Evolutionary conservation across 2,329 filamentous ascomycete genomes (phyloP), one percentile per base, ranked within the genome.

Genomic region (Xylariales sp.): DNA sequence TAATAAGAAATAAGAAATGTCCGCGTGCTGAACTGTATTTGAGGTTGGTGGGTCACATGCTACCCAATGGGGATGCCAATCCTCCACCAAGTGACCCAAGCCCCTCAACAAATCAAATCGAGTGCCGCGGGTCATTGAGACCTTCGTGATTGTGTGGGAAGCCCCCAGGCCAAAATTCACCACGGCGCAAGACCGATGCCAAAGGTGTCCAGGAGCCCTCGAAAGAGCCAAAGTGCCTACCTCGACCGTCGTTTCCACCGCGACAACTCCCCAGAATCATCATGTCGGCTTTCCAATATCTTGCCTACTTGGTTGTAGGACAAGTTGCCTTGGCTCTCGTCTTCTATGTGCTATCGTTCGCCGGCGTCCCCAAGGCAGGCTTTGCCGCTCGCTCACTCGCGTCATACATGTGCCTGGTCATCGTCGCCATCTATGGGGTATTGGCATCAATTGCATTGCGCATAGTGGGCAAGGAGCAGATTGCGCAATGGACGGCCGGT

Each of bases 401-500:
- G 51, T 71, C 75, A 35, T 88, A 86, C 61, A 67, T 84, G 47
- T 71, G 74, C 27, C 65, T 88, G 37, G 55, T 83, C 41, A 50
- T 74, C 41, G 73, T 59, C 61, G 78, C 90, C 20, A 62, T 72
- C 53, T 94, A 88, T 64, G 93, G 90, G 46, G 86, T 88, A 44
- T 46, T 87, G 34, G 82, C 82, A 20, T 88, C 86, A 32, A 75
- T 90, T 46, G 55, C 78, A 45, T 74, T 97, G 48, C 82, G 85
- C 34, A 54, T 86, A 12, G 53, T 82, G 36, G 89, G 89, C 45
- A 78, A 85, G 54, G 82, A 81, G 45, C 81, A 85, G 42, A 78
- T 88, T 49, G 79, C 86, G 20, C 93, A 97, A 72, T 97, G 89
- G 88, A 80, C 87, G 28, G 80, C 80, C 8, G 93, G 72, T 6